Conservation (phyloP, 495 filamentous ascomycete species). For the Entonaema liquescens region DNA sequence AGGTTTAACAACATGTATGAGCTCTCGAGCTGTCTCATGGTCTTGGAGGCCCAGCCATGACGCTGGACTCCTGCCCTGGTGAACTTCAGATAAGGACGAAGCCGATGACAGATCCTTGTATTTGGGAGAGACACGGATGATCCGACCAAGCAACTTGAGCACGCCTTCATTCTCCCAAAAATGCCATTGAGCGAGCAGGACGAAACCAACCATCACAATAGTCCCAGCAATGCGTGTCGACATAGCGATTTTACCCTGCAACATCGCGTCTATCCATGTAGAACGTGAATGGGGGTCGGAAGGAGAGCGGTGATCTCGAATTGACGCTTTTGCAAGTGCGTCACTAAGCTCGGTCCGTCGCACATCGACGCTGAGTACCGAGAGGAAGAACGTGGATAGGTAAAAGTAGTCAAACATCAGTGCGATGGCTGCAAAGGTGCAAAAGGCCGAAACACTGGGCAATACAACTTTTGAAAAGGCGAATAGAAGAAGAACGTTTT, state of each 20-base stretch:
- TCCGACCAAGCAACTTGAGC: constrained; percentile 51
- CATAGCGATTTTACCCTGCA: constrained; percentile 59
- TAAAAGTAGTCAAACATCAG: constrained; percentile 75
- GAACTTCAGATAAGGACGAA: constrained; percentile 59
- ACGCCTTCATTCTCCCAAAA: constrained; percentile 67
- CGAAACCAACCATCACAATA: constrained; percentile 66
- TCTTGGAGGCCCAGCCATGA: constrained; percentile 78
- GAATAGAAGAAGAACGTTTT: constrained; percentile 67
- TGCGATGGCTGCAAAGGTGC: constrained; percentile 73
- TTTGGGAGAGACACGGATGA: constrained; percentile 46
- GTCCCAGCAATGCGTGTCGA: constrained; percentile 69
- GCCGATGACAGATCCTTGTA: constrained; percentile 48
- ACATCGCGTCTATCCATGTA: constrained; percentile 59
- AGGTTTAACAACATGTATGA: constrained; percentile 74
- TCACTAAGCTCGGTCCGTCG: constrained; percentile 70
- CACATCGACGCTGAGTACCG: constrained; percentile 78
- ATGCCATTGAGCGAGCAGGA: constrained; percentile 70
- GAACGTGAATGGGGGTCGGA: constrained; percentile 41
- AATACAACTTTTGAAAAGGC: constrained; percentile 65
- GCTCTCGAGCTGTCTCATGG: constrained; percentile 74
- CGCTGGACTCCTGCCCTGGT: constrained; percentile 72
- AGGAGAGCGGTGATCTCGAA: constrained; percentile 45
- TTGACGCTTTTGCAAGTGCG: constrained; percentile 55
- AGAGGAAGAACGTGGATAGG: constrained; percentile 74
- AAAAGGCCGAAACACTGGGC: constrained; percentile 71